Evolutionary conservation across 805 yeast species (phyloP), one percentile per base, ranked within the genome.

Genomic region (Lachancea lanzarotensis): DNA sequence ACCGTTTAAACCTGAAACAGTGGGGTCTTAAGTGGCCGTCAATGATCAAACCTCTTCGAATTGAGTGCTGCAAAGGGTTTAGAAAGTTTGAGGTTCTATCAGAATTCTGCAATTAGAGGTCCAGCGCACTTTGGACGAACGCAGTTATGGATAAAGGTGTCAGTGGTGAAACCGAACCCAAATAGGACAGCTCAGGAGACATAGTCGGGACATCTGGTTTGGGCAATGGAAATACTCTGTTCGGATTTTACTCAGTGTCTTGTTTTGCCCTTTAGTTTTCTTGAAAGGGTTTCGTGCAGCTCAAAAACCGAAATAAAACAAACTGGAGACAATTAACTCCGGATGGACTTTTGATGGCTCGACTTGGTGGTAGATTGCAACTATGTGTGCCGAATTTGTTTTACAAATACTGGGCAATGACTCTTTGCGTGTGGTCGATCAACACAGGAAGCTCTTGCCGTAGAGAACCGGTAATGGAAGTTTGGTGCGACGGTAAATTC

Each of bases 401-500:
- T 26, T 33, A 40, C 5, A 22, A 4, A 33, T 25, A 43, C 15
- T 32, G 32, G 2, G 20, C 16, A 19, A 43, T 27, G 18, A 38
- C 38, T 17, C 17, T 35, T 4, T 52, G 33, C 1, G 66, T 46
- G 29, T 54, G 59, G 3, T 26, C 17, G 2, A 48, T 20, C 30
- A 65, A 41, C 1, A 38, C 27, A 2, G 49, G 49, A 36, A 56
- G 52, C 2, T 47, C 33, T 35, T 45, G 19, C 19, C 25, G 39
- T 22, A 49, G 16, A 45, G 43, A 39, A 9, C 11, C 13, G 33
- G 34, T 45, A 13, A 53, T 31, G 18, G 51, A 43, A 10, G n/a
- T 48, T 29, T 29, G 31, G 1, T 35, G 41, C 1, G 46, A 40
- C n/a, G 58, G 48, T 29, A 55, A 52, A 40, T 53, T 52, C 5